Evolutionary conservation across 179 eudicot species (phyloP), one percentile per base, ranked within the genome.

Genomic region (Spinacia oleracea): DNA sequence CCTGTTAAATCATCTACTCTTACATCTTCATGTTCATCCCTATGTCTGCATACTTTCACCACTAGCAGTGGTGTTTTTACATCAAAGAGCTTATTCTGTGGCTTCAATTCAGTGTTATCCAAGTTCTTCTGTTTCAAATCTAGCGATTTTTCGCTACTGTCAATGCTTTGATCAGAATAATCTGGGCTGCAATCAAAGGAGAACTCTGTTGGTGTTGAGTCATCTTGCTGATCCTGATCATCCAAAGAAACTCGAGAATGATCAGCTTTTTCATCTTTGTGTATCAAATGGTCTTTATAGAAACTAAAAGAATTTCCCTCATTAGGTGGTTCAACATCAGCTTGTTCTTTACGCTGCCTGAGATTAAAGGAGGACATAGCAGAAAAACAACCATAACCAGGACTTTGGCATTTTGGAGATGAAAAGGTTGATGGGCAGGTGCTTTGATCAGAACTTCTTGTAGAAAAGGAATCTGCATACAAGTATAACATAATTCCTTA

Each of bases 401-500:
- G 80, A 74, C 82, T 84, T 14, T 34, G 76, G 78, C 84, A 81
- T 82, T 88, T 88, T 25, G 96, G 97, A 72, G 98, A 87, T 55
- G 88, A 86, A 55, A 80, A 78, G 51, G 80, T 71, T 64, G 93
- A 90, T n/a, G 78, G 56, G 42, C 88, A 88, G 25, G 85, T 79
- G 34, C 64, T 59, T 55, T 50, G 74, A 71, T 75, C 88, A 6
- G 84, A 83, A 67, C 93, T 90, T 59, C 58, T 79, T n/a, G 84
- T 90, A 15, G 97, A 92, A 76, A 82, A 20, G 27, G 83, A 66
- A 86, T 91, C 94, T 89, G 93, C 58, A 83, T 48, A 63, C 10
- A 79, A 31, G 12, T 51, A 80, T 40, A 23, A 51, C 16, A 73
- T 45, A 18, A n/a, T 72, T 60, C 55, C 62, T 55, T 59, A 14